Percentiles rank a stretch among this genome's conserved stretches.
Conservation (phyloP, 2,329 filamentous ascomycete species). For the Hypoxylon sp. region DNA sequence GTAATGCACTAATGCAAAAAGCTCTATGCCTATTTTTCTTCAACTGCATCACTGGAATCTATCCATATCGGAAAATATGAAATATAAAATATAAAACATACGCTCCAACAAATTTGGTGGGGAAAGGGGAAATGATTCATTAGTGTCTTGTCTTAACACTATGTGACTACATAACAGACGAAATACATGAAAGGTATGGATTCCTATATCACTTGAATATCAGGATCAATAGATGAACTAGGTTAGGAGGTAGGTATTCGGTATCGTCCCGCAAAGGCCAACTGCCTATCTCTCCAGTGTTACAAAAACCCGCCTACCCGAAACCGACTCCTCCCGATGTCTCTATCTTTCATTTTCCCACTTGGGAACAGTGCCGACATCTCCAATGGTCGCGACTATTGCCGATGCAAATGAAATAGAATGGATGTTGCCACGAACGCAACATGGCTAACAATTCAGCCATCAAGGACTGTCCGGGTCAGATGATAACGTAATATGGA, state of each 20-base stretch:
- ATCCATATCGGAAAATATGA: background rate
- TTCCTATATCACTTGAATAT: slow-evolving; percentile 26
- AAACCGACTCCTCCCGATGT: slow-evolving; percentile 40
- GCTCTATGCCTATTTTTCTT: background rate
- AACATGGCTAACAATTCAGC: slow-evolving; percentile 26
- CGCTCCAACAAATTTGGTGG: background rate
- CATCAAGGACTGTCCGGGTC: slow-evolving; percentile 19
- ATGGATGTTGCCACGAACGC: slow-evolving; percentile 32
- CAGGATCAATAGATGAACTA: slow-evolving; percentile 38
- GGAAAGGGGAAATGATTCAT: slow-evolving; percentile 15
- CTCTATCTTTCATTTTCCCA: slow-evolving; percentile 30
- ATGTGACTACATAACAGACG: background rate
- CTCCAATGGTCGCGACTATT: slow-evolving; percentile 32
- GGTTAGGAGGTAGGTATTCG: background rate
- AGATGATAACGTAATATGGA: slow-evolving; percentile 16
- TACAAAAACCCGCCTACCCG: slow-evolving; percentile 31
- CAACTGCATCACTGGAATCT: background rate
- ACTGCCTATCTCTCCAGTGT: slow-evolving; percentile 18
- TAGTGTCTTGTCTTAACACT: background rate
- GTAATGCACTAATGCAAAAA: slow-evolving; percentile 3
- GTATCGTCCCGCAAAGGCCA: slow-evolving; percentile 20
- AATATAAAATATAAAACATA: slow-evolving; percentile 4
- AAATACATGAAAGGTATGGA: slow-evolving; percentile 5
- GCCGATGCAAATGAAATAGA: slow-evolving; percentile 30
- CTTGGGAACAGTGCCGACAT: slow-evolving; percentile 35